Evolutionary conservation across 768 basidiomycete genomes (phyloP).

Genomic region (Leccinellum rugosiceps): DNA sequence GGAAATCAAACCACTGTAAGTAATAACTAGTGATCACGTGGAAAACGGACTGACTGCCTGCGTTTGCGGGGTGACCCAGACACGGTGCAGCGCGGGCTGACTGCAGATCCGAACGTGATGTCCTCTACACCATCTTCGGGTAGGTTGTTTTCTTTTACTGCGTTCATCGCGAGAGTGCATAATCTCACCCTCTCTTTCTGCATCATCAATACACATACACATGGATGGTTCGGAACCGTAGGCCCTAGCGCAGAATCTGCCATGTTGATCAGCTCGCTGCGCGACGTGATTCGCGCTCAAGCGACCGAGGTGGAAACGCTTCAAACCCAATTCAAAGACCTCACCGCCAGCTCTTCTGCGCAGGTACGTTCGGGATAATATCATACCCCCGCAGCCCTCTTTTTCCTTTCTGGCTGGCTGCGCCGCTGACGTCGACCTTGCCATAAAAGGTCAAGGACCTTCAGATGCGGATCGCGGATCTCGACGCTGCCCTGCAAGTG

Average conservation of each 20-base stretch:
- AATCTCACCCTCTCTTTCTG: background rate
- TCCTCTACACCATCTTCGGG: constrained; percentile 55
- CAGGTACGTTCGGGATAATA: constrained; percentile 36
- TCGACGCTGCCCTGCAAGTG: constrained; percentile 47
- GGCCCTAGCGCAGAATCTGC: constrained; percentile 73
- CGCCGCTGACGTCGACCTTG: background rate
- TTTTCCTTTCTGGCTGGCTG: background rate
- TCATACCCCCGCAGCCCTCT: background rate
- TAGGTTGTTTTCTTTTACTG: constrained; percentile 26
- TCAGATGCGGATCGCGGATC: constrained; percentile 41
- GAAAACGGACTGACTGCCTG: background rate
- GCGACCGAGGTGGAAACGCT: constrained; percentile 74
- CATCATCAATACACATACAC: background rate
- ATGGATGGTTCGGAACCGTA: constrained; percentile 16
- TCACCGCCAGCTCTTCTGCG: constrained; percentile 32
- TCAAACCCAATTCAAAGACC: constrained; percentile 53
- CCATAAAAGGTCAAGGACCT: constrained; percentile 41
- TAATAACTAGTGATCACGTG: constrained; percentile 1
- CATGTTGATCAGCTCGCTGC: constrained; percentile 79
- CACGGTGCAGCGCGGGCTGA: constrained; percentile 71
- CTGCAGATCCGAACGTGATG: constrained; percentile 63
- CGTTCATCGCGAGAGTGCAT: background rate
- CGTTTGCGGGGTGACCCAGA: constrained; percentile 32
- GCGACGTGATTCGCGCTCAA: constrained; percentile 80
- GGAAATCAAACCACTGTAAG: constrained; percentile 97